These are phyloP conservation scores for Raddia guianensis DNA, from an alignment of 176 grass and related monocot species.

Conservation along the genomic window DNA sequence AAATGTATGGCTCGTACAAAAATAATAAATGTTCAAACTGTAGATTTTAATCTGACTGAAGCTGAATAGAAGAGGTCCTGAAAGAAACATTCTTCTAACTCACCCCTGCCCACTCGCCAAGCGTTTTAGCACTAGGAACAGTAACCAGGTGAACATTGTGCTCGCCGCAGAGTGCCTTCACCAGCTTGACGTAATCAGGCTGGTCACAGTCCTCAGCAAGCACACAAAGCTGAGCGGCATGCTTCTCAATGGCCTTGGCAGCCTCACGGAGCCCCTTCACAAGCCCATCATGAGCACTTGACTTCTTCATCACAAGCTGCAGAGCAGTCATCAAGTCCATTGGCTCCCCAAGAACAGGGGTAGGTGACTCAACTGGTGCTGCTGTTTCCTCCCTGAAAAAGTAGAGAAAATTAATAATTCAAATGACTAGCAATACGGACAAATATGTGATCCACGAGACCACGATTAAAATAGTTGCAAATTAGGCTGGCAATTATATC, in stretches of 20 bases:
- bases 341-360: constrained; percentile 61
- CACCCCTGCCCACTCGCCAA: constrained; percentile 82
- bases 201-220: constrained; percentile 76
- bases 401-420: neutral
- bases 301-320: constrained; percentile 72
- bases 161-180: constrained; percentile 69
- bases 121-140: constrained; percentile 71
- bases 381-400: constrained; percentile 50
- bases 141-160: constrained; percentile 78
- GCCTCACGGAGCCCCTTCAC: constrained; percentile 62
- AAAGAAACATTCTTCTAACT: neutral
- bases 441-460: neutral
- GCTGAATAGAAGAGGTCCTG: too few relatives aligned
- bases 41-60: too few relatives aligned
- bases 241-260: constrained; percentile 75
- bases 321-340: constrained; percentile 82
- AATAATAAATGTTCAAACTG: too few relatives aligned
- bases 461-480: neutral
- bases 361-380: constrained; percentile 30
- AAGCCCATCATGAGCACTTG: constrained; percentile 69
- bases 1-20: neutral
- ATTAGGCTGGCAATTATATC: too few relatives aligned
- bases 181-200: constrained; percentile 76
- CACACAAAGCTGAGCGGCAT: constrained; percentile 63
- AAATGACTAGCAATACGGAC: neutral